Conservation (phyloP, 2,329 filamentous ascomycete species). For the Scleromitrula shiraiana region DNA sequence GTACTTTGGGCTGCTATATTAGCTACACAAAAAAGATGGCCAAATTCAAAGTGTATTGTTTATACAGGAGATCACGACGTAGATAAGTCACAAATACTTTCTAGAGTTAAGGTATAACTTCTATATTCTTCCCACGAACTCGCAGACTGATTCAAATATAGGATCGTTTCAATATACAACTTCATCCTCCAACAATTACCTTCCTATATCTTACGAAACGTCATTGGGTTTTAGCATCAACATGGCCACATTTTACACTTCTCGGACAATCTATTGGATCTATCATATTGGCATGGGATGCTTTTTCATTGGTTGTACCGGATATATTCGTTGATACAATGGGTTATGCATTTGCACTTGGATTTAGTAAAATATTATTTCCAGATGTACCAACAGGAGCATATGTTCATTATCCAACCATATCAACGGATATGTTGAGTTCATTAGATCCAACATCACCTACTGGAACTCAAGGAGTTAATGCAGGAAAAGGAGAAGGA, state of each 20-base stretch:
- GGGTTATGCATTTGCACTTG: constrained; percentile 90
- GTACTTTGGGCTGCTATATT: constrained; percentile 94
- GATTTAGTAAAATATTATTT: constrained; percentile 76
- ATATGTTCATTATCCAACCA: constrained; percentile 97
- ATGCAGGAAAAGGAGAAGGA: constrained; percentile 74
- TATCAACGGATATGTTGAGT: constrained; percentile 93
- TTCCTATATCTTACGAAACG: constrained; percentile 90
- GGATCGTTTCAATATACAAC: constrained; percentile 85
- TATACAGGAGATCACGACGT: constrained; percentile 95
- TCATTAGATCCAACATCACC: constrained; percentile 60
- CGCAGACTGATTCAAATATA: constrained; percentile 30
- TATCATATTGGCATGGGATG: constrained; percentile 79
- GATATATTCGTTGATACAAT: constrained; percentile 97
- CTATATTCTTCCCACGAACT: not conserved
- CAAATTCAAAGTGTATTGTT: constrained; percentile 79
- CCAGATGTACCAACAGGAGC: constrained; percentile 73
- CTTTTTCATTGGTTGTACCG: constrained; percentile 82
- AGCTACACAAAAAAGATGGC: constrained; percentile 83
- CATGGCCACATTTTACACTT: constrained; percentile 87
- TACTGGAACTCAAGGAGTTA: constrained; percentile 61
- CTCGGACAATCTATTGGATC: constrained; percentile 91
- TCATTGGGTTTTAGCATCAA: constrained; percentile 75
- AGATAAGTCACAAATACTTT: constrained; percentile 69
- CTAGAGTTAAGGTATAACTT: constrained; percentile 57
- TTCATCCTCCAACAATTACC: constrained; percentile 73